Conservation (phyloP, 768 basidiomycete species). For the Mycena crocata region DNA sequence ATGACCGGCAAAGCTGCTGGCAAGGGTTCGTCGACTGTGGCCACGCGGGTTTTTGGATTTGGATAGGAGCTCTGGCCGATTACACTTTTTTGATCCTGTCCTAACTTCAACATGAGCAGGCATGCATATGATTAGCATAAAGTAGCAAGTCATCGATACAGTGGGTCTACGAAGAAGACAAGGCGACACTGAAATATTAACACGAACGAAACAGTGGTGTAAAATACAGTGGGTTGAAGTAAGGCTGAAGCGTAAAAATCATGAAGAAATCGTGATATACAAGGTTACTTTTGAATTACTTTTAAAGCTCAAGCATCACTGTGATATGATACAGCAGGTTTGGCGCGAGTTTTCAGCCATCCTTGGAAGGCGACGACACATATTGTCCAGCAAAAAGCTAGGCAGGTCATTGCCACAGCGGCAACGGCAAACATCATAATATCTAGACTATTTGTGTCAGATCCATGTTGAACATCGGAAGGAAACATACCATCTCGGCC, state of each 20-base stretch:
- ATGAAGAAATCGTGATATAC: background rate
- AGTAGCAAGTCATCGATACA: slow-evolving; percentile 18
- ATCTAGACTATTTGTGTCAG: too few species aligned
- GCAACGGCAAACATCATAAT: slow-evolving; percentile 92
- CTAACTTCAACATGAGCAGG: background rate
- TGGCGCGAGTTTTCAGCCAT: slow-evolving; percentile 69
- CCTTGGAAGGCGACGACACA: slow-evolving; percentile 84
- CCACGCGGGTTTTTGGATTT: slow-evolving; percentile 89
- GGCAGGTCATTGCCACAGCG: slow-evolving; percentile 86
- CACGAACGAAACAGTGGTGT: background rate
- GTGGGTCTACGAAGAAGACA: slow-evolving; percentile 7
- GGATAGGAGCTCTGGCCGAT: slow-evolving; percentile 83
- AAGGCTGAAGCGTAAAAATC: background rate
- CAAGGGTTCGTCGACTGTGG: slow-evolving; percentile 89
- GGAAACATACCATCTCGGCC: slow-evolving; percentile 86
- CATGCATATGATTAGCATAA: background rate
- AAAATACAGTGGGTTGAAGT: background rate
- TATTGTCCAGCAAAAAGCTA: slow-evolving; percentile 89
- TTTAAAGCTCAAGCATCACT: slow-evolving; percentile 48
- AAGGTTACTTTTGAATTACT: too few species aligned
- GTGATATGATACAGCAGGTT: slow-evolving; percentile 45
- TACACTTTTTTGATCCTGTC: slow-evolving; percentile 53
- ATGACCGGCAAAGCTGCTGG: slow-evolving; percentile 87
- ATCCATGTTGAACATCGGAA: too few species aligned
- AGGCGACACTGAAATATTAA: background rate